A percentile compares a stretch with the other conserved stretches of the same genome.
These are phyloP conservation scores for Ceratocystis diversiconidia DNA, from an alignment of 2,329 filamentous ascomycete species.

Conservation along the genomic window DNA sequence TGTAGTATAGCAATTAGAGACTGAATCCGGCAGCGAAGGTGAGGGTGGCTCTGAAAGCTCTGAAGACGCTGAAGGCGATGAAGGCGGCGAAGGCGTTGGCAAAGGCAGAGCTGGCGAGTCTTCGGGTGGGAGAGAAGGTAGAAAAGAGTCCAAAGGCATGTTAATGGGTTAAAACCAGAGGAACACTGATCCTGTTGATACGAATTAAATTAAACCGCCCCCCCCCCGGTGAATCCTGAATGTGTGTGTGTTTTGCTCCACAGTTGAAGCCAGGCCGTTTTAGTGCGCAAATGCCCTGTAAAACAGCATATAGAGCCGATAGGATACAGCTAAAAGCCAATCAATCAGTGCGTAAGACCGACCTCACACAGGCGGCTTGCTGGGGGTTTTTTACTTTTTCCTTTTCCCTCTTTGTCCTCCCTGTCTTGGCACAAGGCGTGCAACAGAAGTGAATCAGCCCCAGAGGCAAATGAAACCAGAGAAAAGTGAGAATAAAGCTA, in stretches of 20 bases:
- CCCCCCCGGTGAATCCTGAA: neutral
- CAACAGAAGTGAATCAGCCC: constrained; percentile 6
- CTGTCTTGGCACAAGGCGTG: neutral
- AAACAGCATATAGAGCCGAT: neutral
- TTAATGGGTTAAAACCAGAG: neutral
- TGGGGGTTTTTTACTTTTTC: neutral
- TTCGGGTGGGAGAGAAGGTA: neutral
- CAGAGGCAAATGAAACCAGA: constrained; percentile 2
- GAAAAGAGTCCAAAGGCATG: neutral
- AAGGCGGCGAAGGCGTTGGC: neutral
- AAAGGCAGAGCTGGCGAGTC: neutral
- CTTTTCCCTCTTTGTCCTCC: neutral
- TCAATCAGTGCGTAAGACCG: neutral
- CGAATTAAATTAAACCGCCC: neutral
- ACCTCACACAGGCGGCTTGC: neutral
- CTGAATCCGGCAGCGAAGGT: neutral
- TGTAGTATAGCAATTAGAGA: constrained; percentile 1
- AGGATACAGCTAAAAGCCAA: neutral
- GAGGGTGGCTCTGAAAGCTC: too few species aligned
- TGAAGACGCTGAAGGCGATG: neutral
- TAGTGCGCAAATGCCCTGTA: neutral
- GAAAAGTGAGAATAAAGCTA: neutral
- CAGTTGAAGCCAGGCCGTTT: neutral
- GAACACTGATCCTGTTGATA: neutral
- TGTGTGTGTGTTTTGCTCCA: neutral